phyloP scores from a whole-genome alignment of 164 flowering plant genomes.

The Macadamia integrifolia region DNA sequence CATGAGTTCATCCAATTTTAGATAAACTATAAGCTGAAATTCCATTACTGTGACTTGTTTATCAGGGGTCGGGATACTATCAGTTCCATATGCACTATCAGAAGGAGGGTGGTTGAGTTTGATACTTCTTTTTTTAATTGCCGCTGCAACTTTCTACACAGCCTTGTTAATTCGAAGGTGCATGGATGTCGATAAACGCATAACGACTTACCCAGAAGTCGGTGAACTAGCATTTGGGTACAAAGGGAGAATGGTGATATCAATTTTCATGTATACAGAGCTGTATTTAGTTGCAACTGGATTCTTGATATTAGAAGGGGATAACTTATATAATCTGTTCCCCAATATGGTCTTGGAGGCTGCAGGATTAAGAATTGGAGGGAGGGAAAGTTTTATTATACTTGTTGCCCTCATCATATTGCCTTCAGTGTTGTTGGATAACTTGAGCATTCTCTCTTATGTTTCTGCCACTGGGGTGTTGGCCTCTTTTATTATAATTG shows the following conservation, averaged over 20 bases:
- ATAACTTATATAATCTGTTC: constrained; percentile 55
- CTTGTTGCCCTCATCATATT: constrained; percentile 53
- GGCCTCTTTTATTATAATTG: constrained; percentile 47
- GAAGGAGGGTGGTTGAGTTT: constrained; percentile 68
- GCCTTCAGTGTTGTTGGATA: constrained; percentile 58
- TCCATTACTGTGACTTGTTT: neutral
- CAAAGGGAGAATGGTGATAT: constrained; percentile 41
- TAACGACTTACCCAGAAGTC: constrained; percentile 55
- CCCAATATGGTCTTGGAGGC: constrained; percentile 27
- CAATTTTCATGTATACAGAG: constrained; percentile 51
- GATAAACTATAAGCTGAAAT: neutral
- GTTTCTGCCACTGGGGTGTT: constrained; percentile 72
- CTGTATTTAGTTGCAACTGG: constrained; percentile 63
- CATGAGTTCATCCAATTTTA: no score
- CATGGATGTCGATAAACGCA: constrained; percentile 35
- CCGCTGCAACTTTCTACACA: constrained; percentile 47
- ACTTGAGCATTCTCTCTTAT: constrained; percentile 45
- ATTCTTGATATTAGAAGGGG: constrained; percentile 77
- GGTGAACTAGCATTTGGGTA: constrained; percentile 69
- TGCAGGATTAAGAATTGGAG: constrained; percentile 11
- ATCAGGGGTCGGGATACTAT: constrained; percentile 67
- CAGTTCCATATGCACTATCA: constrained; percentile 65
- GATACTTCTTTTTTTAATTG: constrained; percentile 32
- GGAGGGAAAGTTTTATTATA: constrained; percentile 31
- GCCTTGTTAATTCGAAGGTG: constrained; percentile 49